Evolutionary conservation across 257 asterid genomes (phyloP).

Genomic region (Linderniella brevidens): DNA sequence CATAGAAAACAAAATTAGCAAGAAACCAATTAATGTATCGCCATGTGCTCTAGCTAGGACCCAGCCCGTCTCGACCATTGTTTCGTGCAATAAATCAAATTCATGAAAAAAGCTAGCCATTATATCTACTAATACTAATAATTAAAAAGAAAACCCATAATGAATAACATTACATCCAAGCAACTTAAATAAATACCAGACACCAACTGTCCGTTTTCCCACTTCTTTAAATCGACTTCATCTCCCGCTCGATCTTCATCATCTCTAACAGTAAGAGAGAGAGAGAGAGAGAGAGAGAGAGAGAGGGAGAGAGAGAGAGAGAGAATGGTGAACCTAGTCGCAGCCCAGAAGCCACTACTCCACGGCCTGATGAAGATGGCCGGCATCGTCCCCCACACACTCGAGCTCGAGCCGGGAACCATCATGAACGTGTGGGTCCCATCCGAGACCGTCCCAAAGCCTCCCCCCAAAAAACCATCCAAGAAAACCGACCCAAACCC

Average conservation of each 20-base stretch:
- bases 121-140: too few relatives aligned
- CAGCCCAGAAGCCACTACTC: conserved; percentile 47
- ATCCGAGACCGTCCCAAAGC: conserved; percentile 25
- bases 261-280: neutral
- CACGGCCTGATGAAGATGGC: conserved; percentile 53
- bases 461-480: conserved; percentile 16
- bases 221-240: neutral
- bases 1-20: neutral
- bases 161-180: neutral
- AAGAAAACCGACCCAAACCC: conserved; percentile 14
- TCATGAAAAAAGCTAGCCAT: neutral
- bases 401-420: conserved; percentile 42
- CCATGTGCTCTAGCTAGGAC: neutral
- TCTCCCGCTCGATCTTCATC: neutral
- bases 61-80: neutral
- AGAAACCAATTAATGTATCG: neutral
- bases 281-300: neutral
- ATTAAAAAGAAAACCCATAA: neutral
- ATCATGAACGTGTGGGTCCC: conserved; percentile 65
- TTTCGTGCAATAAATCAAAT: neutral
- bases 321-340: conserved; percentile 61
- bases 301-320: neutral
- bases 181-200: too few relatives aligned
- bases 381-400: conserved; percentile 37
- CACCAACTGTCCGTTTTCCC: too few relatives aligned